These are phyloP conservation scores for Casuarina glauca DNA, from an alignment of 306 rosid species.

Conservation along the genomic window DNA sequence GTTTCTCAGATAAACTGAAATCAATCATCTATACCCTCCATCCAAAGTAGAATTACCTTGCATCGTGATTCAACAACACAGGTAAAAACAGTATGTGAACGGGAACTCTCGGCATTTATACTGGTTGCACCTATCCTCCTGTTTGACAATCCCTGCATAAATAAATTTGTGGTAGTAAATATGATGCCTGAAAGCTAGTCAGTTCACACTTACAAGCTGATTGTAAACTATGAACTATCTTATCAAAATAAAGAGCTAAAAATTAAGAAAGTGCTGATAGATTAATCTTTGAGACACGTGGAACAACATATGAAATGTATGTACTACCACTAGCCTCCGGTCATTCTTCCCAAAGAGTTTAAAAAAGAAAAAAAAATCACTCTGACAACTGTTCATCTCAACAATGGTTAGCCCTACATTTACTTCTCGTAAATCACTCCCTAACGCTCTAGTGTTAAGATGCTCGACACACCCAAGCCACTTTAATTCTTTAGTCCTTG, in stretches of 20 bases:
- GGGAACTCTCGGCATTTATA: conserved; percentile 96
- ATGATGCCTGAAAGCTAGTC: conserved; percentile 12
- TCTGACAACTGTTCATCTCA: neutral
- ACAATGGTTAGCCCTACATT: neutral
- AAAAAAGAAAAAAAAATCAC: neutral
- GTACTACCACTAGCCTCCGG: neutral
- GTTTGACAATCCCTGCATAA: conserved; percentile 85
- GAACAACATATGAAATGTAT: neutral
- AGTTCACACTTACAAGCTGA: neutral
- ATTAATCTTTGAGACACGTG: neutral
- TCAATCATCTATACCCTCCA: conserved; percentile 18
- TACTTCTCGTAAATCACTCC: neutral
- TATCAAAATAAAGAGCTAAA: conserved; percentile 11
- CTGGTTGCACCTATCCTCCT: conserved; percentile 97
- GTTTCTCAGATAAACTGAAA: neutral
- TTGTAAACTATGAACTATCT: neutral
- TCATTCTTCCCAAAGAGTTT: neutral
- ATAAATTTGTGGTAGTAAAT: conserved; percentile 6
- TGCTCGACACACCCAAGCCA: neutral
- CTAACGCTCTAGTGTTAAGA: neutral
- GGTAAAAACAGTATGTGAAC: conserved; percentile 97
- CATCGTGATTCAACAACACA: conserved; percentile 93
- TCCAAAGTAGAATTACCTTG: conserved; percentile 59
- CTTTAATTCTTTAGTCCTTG: neutral
- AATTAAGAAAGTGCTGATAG: neutral